Conservation (phyloP, 495 filamentous ascomycete genomes). For the Amphirosellinia nigrospora region DNA sequence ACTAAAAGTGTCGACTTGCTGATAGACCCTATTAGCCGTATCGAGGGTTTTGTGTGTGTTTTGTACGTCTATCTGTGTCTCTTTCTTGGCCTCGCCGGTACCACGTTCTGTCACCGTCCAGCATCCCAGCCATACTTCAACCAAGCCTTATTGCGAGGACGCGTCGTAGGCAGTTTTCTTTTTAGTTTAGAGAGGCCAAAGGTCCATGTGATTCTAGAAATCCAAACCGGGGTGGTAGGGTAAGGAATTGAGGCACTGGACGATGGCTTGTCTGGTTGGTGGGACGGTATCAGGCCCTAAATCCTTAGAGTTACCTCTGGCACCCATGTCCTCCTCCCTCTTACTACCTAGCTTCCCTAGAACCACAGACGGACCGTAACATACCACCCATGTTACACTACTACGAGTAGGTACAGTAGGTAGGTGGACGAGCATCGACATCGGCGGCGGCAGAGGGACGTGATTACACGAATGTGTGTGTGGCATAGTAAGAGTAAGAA, state of each 20-base stretch:
- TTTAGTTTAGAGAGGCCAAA: background rate
- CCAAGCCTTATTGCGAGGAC: background rate
- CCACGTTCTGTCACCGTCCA: background rate
- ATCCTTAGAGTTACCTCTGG: slow-evolving; percentile 4
- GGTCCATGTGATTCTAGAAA: background rate
- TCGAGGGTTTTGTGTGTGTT: background rate
- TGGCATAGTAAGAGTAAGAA: slow-evolving; percentile 10
- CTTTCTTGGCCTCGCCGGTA: background rate
- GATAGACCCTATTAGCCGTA: background rate
- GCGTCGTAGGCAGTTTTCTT: background rate
- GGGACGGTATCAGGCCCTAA: slow-evolving; percentile 6
- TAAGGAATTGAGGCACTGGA: background rate
- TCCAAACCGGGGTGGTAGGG: background rate
- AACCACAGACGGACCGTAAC: background rate
- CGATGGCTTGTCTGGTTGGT: slow-evolving; percentile 18
- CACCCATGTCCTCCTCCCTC: slow-evolving; percentile 1
- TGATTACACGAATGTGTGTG: slow-evolving; percentile 9
- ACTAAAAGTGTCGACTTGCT: background rate
- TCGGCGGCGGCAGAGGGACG: background rate
- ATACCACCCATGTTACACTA: background rate
- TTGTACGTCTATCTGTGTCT: background rate
- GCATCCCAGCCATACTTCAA: background rate
- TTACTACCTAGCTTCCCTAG: background rate
- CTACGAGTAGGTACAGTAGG: no score
- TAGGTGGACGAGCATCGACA: background rate